phyloP scores from a whole-genome alignment of 2,329 filamentous ascomycete genomes.

The Calonectria crousiana region DNA sequence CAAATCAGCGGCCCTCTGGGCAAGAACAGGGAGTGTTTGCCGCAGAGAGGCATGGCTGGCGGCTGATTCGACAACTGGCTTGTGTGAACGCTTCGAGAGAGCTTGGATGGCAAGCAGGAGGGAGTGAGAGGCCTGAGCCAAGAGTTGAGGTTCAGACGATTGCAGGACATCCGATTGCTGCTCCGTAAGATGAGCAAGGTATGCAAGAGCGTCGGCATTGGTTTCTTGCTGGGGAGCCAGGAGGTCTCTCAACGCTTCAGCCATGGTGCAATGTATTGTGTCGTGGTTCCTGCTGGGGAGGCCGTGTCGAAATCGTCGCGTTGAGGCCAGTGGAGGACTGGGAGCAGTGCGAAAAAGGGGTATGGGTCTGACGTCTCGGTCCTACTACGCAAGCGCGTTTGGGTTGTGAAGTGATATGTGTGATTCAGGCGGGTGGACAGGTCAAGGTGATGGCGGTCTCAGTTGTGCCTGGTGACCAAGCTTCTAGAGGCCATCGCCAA shows the following conservation, averaged over 20 bases:
- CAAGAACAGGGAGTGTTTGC: slow-evolving; percentile 78
- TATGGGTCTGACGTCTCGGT: not conserved
- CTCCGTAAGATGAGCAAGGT: slow-evolving; percentile 82
- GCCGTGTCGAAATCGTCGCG: slow-evolving; percentile 2
- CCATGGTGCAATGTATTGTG: slow-evolving; percentile 44
- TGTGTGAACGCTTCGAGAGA: slow-evolving; percentile 90
- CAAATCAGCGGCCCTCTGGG: slow-evolving; percentile 74
- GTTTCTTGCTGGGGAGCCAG: slow-evolving; percentile 47
- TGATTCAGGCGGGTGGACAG: slow-evolving; percentile 1
- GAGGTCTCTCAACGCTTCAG: slow-evolving; percentile 52
- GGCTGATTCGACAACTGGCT: slow-evolving; percentile 84
- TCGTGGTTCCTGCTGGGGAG: not conserved
- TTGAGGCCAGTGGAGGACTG: not conserved
- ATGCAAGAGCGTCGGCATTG: slow-evolving; percentile 72
- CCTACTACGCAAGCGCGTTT: not conserved
- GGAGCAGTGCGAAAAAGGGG: not conserved
- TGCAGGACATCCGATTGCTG: slow-evolving; percentile 80
- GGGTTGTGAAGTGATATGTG: not conserved
- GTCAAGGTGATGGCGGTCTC: not conserved
- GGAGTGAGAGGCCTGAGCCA: slow-evolving; percentile 86
- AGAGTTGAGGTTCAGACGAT: slow-evolving; percentile 79
- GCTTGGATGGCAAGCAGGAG: slow-evolving; percentile 86
- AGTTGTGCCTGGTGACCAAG: not conserved
- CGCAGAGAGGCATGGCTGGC: slow-evolving; percentile 80
- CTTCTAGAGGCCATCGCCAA: not conserved